Conservation (phyloP, 169 alveolate species). For the Cyclospora cayetanensis region DNA sequence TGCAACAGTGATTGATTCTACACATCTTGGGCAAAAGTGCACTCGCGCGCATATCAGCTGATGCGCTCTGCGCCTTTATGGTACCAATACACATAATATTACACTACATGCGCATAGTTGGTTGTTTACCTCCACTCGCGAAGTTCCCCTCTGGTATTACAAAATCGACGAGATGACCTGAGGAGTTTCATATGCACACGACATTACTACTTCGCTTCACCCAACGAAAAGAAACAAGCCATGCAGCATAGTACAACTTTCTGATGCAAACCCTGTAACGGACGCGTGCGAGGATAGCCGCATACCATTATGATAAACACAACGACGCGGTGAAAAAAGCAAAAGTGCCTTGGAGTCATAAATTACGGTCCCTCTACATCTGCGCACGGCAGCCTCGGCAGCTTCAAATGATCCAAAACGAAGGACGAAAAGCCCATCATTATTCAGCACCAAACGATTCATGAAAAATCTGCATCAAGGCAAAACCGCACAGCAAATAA, state of each 20-base stretch:
- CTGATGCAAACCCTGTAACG: not conserved
- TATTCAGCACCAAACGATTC: slow-evolving; percentile 62
- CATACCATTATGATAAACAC: slow-evolving; percentile 65
- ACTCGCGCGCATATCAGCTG: too few relatives aligned
- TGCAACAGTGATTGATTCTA: too few relatives aligned
- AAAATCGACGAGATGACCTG: slow-evolving; percentile 57
- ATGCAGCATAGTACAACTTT: not conserved
- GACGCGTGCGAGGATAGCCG: not conserved
- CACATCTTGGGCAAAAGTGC: too few relatives aligned
- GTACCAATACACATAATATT: too few relatives aligned
- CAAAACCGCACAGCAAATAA: not conserved
- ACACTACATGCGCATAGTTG: too few relatives aligned
- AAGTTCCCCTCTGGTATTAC: slow-evolving; percentile 61
- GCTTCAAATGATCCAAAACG: slow-evolving; percentile 71
- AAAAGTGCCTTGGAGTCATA: slow-evolving; percentile 64
- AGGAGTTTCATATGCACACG: not conserved
- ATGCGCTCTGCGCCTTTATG: too few relatives aligned
- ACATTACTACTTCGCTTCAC: not conserved
- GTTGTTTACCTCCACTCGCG: slow-evolving; percentile 4
- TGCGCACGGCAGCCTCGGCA: slow-evolving; percentile 69
- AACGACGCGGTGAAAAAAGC: slow-evolving; percentile 70
- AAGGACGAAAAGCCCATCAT: slow-evolving; percentile 65
- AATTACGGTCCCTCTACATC: slow-evolving; percentile 64
- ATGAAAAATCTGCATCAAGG: slow-evolving; percentile 51
- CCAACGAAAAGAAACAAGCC: not conserved